A percentile compares a stretch with the other conserved stretches of the same genome.
Evolutionary conservation across 306 rosid species (phyloP).

Genomic region (Castanopsis chinensis): DNA sequence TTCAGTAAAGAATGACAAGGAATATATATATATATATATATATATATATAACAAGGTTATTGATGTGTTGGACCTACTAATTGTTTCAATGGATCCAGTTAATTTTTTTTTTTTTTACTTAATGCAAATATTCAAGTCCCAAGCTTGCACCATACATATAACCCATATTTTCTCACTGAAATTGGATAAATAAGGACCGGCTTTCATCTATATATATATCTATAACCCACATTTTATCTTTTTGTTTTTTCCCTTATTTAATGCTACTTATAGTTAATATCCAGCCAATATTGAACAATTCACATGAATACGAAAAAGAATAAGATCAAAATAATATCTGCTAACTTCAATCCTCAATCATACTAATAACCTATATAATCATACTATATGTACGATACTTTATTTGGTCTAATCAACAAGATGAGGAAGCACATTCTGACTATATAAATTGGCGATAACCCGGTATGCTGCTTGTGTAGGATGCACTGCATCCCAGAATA

Average conservation of each 20-base stretch:
- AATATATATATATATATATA: not conserved
- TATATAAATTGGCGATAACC: conserved; percentile 7
- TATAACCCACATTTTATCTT: too few species aligned
- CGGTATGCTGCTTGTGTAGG: conserved; percentile 30
- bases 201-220: too few species aligned
- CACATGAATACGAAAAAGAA: too few species aligned
- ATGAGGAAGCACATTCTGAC: conserved; percentile 8
- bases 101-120: not conserved
- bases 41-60: not conserved
- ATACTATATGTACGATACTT: too few species aligned
- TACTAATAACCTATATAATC: conserved; percentile 38
- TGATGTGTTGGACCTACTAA: not conserved
- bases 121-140: too few species aligned
- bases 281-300: too few species aligned
- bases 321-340: too few species aligned
- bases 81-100: not conserved
- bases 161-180: too few species aligned
- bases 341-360: conserved; percentile 35
- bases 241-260: too few species aligned
- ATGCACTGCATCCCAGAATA: conserved; percentile 52
- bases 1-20: not conserved
- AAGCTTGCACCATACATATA: too few species aligned
- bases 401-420: conserved; percentile 9
- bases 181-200: too few species aligned
- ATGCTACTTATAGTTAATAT: too few species aligned